These are phyloP conservation scores for Globisporangium viniferum DNA, from an alignment of 352 stramenopile species.

Conservation along the genomic window DNA sequence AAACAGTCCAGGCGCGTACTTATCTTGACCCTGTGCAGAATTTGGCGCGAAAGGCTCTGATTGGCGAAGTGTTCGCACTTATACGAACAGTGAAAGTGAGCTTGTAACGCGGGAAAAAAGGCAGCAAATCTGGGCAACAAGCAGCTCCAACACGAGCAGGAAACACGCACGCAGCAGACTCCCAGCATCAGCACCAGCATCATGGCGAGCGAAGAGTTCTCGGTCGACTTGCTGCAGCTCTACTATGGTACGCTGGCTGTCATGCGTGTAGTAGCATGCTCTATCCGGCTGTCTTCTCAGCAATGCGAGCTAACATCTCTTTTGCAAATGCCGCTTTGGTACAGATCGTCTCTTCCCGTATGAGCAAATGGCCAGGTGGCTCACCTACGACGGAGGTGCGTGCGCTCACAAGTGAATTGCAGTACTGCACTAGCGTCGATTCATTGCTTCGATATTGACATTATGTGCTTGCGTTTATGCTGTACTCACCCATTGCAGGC, in stretches of 20 bases:
- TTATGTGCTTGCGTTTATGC: neutral
- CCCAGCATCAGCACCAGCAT: neutral
- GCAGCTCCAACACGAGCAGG: neutral
- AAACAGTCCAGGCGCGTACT: neutral
- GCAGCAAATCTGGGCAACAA: neutral
- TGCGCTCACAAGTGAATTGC: neutral
- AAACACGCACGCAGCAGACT: neutral
- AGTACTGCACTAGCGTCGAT: neutral
- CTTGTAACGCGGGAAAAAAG: slow-evolving; percentile 9
- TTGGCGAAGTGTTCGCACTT: neutral
- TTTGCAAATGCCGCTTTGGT: neutral
- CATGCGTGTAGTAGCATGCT: neutral
- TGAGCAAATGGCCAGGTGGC: slow-evolving; percentile 80
- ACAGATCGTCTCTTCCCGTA: slow-evolving; percentile 86
- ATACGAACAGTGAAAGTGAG: neutral
- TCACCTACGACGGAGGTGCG: slow-evolving; percentile 76
- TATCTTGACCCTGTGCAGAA: neutral
- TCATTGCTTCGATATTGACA: neutral
- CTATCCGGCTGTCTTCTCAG: neutral
- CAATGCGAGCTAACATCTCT: neutral
- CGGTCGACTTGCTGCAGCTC: slow-evolving; percentile 77
- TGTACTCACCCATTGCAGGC: slow-evolving; percentile 24
- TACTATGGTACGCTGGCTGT: slow-evolving; percentile 66
- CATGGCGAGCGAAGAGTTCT: slow-evolving; percentile 82
- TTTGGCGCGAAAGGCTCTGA: neutral